phyloP scores from a whole-genome alignment of 208 protist genomes.

The Naegleria fowleri region DNA sequence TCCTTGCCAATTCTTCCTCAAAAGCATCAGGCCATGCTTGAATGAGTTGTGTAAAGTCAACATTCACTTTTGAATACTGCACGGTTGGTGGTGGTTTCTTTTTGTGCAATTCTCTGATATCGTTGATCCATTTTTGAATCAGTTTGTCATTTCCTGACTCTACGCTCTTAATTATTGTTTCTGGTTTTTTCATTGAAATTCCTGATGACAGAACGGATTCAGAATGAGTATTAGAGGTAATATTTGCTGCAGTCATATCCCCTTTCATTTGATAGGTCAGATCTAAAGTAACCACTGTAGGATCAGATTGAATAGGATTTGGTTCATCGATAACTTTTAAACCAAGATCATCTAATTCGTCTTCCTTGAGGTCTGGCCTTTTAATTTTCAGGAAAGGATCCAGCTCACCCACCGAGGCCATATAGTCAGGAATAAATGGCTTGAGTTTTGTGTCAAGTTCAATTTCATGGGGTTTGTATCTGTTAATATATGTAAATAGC shows the following conservation, averaged over 20 bases:
- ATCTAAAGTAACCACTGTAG: slow-evolving; percentile 78
- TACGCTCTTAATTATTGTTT: slow-evolving; percentile 77
- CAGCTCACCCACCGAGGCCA: slow-evolving; percentile 90
- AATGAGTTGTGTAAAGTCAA: slow-evolving; percentile 87
- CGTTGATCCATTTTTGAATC: slow-evolving; percentile 87
- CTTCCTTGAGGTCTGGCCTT: slow-evolving; percentile 75
- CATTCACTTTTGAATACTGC: slow-evolving; percentile 78
- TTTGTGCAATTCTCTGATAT: slow-evolving; percentile 89
- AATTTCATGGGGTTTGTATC: slow-evolving; percentile 82
- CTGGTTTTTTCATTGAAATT: slow-evolving; percentile 34
- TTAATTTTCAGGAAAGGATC: slow-evolving; percentile 94
- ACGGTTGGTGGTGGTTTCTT: slow-evolving; percentile 89
- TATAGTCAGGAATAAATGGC: slow-evolving; percentile 95
- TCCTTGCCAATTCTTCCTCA: slow-evolving; percentile 81
- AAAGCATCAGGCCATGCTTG: slow-evolving; percentile 87
- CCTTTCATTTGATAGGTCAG: slow-evolving; percentile 57
- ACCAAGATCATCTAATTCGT: slow-evolving; percentile 63
- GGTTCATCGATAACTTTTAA: slow-evolving; percentile 92
- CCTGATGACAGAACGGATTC: background rate
- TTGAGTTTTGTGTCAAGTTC: slow-evolving; percentile 88
- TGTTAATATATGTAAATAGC: slow-evolving; percentile 89
- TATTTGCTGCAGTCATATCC: slow-evolving; percentile 38
- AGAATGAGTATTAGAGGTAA: background rate
- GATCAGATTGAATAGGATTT: slow-evolving; percentile 85
- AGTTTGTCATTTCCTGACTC: slow-evolving; percentile 85